These are phyloP conservation scores for Aquilaria malaccensis DNA, from an alignment of 345 rosid species.

Conservation along the genomic window DNA sequence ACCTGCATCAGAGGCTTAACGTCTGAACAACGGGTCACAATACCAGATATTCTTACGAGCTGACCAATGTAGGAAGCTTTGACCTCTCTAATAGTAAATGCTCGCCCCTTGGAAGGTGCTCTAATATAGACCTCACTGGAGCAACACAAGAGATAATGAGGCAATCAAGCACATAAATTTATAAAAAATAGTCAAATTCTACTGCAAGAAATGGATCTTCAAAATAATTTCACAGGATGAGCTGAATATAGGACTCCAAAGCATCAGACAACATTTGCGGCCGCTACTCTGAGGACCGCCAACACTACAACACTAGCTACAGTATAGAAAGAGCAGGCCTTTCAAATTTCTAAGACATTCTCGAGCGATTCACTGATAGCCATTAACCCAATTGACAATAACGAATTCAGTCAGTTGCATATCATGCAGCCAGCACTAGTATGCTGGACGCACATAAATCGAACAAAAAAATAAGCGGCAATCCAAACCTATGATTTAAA, in stretches of 20 bases:
- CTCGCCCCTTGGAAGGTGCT: slow-evolving; percentile 74
- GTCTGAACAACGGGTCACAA: slow-evolving; percentile 96
- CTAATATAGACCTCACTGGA: slow-evolving; percentile 83
- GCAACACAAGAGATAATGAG: slow-evolving; percentile 18
- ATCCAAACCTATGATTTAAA: not conserved
- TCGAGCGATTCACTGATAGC: too few species aligned
- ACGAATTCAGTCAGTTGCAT: not conserved
- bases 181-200: not conserved
- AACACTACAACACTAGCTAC: too few species aligned
- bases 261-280: too few species aligned
- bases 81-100: slow-evolving; percentile 88
- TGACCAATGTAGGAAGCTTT: slow-evolving; percentile 91
- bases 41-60: slow-evolving; percentile 85
- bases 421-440: not conserved
- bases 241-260: too few species aligned
- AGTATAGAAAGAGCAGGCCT: too few species aligned
- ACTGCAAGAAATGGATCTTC: too few species aligned
- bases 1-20: slow-evolving; percentile 98
- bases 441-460: not conserved
- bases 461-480: not conserved
- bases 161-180: not conserved
- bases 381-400: too few species aligned
- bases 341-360: too few species aligned
- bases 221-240: too few species aligned
- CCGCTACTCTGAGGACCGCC: too few species aligned